These are phyloP conservation scores for Blastobotrys arbuscula DNA, from an alignment of 1,139 yeast genomes.

Conservation along the genomic window DNA sequence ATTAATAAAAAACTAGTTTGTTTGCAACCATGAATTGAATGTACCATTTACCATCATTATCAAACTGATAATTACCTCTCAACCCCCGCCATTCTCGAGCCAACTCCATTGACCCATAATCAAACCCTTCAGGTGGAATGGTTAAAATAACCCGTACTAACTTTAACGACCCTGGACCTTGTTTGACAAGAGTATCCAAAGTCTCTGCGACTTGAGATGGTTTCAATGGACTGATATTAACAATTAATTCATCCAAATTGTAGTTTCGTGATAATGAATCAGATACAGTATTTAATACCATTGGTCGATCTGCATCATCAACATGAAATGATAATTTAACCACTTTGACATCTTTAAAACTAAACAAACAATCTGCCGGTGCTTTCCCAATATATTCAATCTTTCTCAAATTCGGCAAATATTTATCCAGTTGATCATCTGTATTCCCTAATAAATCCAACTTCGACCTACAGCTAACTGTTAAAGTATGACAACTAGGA, in stretches of 20 bases:
- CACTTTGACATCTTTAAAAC: not conserved
- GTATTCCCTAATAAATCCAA: not conserved
- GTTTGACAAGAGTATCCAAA: not conserved
- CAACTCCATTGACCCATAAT: not conserved
- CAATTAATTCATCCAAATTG: conserved; percentile 1
- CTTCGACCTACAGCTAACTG: not conserved
- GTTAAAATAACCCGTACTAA: not conserved
- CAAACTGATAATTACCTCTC: not conserved
- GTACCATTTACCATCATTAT: conserved; percentile 2
- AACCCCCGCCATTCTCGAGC: not conserved
- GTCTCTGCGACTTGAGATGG: not conserved
- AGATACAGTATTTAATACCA: not conserved
- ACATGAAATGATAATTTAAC: not conserved
- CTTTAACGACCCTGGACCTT: not conserved
- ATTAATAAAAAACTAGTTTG: not conserved
- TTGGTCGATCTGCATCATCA: not conserved
- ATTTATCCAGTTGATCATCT: not conserved
- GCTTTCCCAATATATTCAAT: not conserved
- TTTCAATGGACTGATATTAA: not conserved
- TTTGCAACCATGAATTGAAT: not conserved
- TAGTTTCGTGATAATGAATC: not conserved
- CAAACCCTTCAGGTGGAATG: not conserved
- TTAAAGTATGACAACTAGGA: not conserved
- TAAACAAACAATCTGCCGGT: not conserved
- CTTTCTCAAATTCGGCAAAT: not conserved